Base-by-base conservation (phyloP, 176 grass and related monocot species). In the Phoenix dactylifera region DNA sequence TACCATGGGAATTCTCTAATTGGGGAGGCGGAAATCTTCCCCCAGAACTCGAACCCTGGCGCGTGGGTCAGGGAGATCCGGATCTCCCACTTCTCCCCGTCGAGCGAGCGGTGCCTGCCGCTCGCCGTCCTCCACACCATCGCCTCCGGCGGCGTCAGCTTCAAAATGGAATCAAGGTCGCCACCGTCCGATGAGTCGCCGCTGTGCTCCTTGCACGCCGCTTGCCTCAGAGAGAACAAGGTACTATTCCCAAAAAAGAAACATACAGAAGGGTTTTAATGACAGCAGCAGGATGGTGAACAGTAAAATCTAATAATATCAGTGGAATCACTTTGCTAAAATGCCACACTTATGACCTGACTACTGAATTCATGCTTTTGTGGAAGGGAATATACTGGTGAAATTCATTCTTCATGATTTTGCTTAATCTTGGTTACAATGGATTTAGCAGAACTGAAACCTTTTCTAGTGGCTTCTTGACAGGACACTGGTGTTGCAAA, bases 181-280 rank as follows among this genome's bases (percentile, higher is more conserved):
- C 55, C 75, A 56, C 65, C 44, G 59, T 52, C 73, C 50, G 67
- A 76, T 60, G 87, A 81, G 48, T 55, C 77, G 63, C 75, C 66
- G 14, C 78, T 98, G 87, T 77, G 80, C 66, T 69, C 63, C 55
- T 83, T 98, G 84, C 84, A 98, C 79, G 63, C 83, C 14, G 85
- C 82, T 78, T 91, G 88, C 88, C 70, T 85, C 84, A 78, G 66
- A 63, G 88, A 98, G 71, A 98, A 98, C 65, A 98, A 98, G 93
- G 93, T 98, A 98, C 88, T 77, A 85, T 82, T 85, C 71, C 82
- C 79, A 76, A 80, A 68, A 64, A 70, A 68, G 71, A 85, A 69
- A 61, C 64, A 71, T 73, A 15, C 23, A 28, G 24, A 49, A 74
- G 53, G 4, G 22, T 53, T 63, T 72, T 55, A 39, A 48, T 55